These are phyloP conservation scores for Calophaca sinica DNA, from an alignment of 306 rosid genomes.

Conservation along the genomic window DNA sequence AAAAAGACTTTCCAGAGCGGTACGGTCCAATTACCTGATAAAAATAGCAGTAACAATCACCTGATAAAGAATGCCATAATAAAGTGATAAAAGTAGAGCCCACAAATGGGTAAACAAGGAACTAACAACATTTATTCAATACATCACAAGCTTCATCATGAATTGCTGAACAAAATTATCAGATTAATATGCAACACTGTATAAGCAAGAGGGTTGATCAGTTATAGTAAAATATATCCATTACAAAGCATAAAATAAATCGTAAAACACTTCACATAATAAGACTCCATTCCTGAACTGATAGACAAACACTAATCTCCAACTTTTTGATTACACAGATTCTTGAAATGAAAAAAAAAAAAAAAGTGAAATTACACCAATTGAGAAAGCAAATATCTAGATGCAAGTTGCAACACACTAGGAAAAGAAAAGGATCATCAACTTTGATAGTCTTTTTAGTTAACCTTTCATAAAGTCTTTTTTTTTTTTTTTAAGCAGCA, in stretches of 20 bases:
- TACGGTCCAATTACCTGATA: constrained; percentile 75
- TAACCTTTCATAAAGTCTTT: constrained; percentile 4
- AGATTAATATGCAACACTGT: constrained; percentile 2
- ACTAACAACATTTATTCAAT: constrained; percentile 7
- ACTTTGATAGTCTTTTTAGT: neutral
- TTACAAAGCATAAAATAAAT: constrained; percentile 7
- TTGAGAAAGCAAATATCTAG: constrained; percentile 30
- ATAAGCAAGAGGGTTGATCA: constrained; percentile 2
- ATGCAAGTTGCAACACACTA: neutral
- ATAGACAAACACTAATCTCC: neutral
- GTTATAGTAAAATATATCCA: neutral
- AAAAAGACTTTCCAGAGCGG: constrained; percentile 97
- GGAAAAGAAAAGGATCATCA: neutral
- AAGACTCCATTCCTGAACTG: neutral
- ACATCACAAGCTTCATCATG: neutral
- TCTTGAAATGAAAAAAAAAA: neutral
- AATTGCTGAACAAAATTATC: neutral
- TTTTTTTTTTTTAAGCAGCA: neutral
- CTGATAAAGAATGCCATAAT: constrained; percentile 38
- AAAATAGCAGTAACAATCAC: constrained; percentile 56
- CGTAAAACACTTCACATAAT: constrained; percentile 9
- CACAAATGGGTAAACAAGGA: neutral
- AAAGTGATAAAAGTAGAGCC: constrained; percentile 1
- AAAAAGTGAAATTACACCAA: neutral
- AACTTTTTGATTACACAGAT: constrained; percentile 11